Conservation (phyloP, 768 basidiomycete genomes). For the Phanerodontia chrysosporium region DNA sequence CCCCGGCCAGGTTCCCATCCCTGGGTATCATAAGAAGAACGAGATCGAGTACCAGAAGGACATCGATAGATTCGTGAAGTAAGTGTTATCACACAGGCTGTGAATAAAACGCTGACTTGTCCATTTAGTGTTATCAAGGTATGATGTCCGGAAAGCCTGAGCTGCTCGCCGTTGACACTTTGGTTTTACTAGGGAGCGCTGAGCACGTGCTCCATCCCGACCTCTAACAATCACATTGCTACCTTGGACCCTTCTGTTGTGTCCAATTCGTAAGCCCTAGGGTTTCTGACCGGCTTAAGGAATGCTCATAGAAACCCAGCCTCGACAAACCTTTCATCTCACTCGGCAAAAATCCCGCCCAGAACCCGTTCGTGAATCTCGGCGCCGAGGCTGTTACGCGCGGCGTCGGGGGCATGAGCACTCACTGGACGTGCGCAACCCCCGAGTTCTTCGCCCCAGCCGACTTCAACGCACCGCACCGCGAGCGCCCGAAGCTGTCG, state of each 20-base stretch:
- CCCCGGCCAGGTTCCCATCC: slow-evolving; percentile 1
- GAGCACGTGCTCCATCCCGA: slow-evolving; percentile 15
- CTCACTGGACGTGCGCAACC: slow-evolving; percentile 23
- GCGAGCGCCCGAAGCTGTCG: slow-evolving; percentile 15
- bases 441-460: slow-evolving; percentile 12
- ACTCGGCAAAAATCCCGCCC: slow-evolving; percentile 9
- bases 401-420: slow-evolving; percentile 23
- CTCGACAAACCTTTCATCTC: not conserved
- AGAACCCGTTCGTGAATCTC: slow-evolving; percentile 18
- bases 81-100: not conserved
- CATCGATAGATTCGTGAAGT: slow-evolving; percentile 30
- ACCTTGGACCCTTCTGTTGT: slow-evolving; percentile 15
- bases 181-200: slow-evolving; percentile 14
- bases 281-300: too few relatives aligned
- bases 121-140: slow-evolving; percentile 2
- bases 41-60: slow-evolving; percentile 31
- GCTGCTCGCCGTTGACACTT: not conserved
- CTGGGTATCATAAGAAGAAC: slow-evolving; percentile 29
- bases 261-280: not conserved
- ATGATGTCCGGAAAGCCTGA: not conserved
- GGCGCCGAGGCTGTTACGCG: slow-evolving; percentile 22
- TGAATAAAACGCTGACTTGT: not conserved
- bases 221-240: slow-evolving; percentile 1
- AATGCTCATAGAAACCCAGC: not conserved
- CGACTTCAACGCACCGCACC: not conserved